phyloP scores from a whole-genome alignment of 129 eudicot species.

The Sambucus nigra region DNA sequence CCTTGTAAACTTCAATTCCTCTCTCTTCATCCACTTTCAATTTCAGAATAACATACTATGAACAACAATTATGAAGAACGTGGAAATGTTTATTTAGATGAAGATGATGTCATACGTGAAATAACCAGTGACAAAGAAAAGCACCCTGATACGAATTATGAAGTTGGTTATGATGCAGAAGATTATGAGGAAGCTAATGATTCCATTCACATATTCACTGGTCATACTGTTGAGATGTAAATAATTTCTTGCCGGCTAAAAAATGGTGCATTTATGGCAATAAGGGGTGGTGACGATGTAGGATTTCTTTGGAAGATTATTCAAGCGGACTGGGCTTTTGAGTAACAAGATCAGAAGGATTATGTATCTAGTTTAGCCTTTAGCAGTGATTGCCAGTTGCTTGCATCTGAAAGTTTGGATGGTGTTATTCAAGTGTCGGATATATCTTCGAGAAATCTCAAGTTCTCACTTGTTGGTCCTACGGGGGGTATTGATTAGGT shows the following conservation, averaged over 20 bases:
- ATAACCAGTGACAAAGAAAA: constrained; percentile 77
- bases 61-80: constrained; percentile 40
- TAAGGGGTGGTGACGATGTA: constrained; percentile 95
- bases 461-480: constrained; percentile 81
- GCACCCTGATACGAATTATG: constrained; percentile 89
- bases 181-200: constrained; percentile 69
- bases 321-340: constrained; percentile 89
- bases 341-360: constrained; percentile 76
- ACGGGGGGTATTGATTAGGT: constrained; percentile 90
- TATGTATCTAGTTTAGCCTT: constrained; percentile 68
- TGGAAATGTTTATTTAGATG: constrained; percentile 61
- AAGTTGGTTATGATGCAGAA: constrained; percentile 56
- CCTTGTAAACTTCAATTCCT: neutral
- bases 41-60: constrained; percentile 19
- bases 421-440: constrained; percentile 83
- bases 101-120: constrained; percentile 62
- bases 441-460: constrained; percentile 33
- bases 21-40: neutral
- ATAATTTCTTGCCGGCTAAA: constrained; percentile 84
- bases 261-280: constrained; percentile 74
- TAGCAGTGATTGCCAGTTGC: constrained; percentile 76
- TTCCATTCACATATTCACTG: constrained; percentile 91
- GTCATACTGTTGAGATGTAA: constrained; percentile 91
- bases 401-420: constrained; percentile 88
- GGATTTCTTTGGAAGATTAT: constrained; percentile 87